Evolutionary conservation across 129 eudicot genomes (phyloP).

Genomic region (Smallanthus sonchifolius): DNA sequence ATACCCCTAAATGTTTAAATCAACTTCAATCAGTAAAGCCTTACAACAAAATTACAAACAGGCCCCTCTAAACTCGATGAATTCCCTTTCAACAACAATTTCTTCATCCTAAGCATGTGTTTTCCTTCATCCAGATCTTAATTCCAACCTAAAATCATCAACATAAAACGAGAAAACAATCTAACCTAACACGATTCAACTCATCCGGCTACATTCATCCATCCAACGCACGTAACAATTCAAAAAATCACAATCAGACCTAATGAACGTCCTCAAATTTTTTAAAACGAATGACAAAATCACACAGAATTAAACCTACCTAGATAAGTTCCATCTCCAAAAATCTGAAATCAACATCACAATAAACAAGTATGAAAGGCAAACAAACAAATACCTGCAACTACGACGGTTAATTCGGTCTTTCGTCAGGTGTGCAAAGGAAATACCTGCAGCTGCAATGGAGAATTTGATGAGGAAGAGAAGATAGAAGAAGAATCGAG

Average conservation of each 20-base stretch:
- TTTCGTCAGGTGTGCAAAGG: background rate
- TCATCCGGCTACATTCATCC: background rate
- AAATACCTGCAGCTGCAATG: constrained; percentile 15
- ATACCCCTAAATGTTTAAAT: background rate
- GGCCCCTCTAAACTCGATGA: background rate
- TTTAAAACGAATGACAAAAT: background rate
- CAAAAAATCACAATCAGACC: background rate
- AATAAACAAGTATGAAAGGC: background rate
- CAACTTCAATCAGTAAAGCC: background rate
- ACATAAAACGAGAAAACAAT: background rate
- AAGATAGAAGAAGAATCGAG: constrained; percentile 14
- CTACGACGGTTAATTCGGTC: background rate
- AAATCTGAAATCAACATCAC: background rate
- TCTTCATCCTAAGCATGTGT: constrained; percentile 1
- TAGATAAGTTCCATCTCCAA: background rate
- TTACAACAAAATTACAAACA: too few species aligned
- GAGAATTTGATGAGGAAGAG: background rate
- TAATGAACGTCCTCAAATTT: background rate
- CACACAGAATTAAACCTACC: constrained; percentile 1
- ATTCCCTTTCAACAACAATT: background rate
- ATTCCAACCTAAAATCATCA: background rate
- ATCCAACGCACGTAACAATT: constrained; percentile 5
- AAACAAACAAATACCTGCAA: constrained; percentile 5
- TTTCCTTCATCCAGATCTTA: background rate
- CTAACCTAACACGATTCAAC: constrained; percentile 3